Evolutionary conservation across 257 asterid species (phyloP).

Genomic region (Solanum sejunctum): DNA sequence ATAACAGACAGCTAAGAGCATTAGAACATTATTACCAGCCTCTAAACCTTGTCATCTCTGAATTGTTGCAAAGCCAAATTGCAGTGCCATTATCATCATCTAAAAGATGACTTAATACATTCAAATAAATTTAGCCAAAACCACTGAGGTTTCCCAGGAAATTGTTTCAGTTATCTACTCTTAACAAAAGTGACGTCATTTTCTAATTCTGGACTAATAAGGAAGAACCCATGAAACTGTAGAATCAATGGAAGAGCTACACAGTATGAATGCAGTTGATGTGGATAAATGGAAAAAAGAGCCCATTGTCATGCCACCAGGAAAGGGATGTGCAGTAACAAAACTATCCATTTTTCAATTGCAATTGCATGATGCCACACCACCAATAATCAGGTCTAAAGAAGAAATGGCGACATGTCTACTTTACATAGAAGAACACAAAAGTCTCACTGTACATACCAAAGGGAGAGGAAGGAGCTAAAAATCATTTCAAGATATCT

Average conservation of each 20-base stretch:
- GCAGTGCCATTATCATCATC: neutral
- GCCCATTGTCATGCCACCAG: neutral
- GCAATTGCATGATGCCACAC: neutral
- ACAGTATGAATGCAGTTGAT: neutral
- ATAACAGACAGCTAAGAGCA: neutral
- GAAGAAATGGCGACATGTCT: neutral
- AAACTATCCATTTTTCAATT: neutral
- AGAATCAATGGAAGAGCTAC: neutral
- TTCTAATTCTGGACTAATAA: neutral
- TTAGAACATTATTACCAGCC: neutral
- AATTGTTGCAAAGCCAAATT: neutral
- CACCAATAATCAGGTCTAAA: neutral
- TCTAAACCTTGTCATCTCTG: neutral
- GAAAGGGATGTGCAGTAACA: neutral
- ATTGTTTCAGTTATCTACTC: neutral
- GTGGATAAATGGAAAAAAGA: neutral
- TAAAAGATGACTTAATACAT: neutral
- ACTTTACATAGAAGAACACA: neutral
- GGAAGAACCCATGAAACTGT: neutral
- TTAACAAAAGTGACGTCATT: neutral
- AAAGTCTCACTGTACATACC: neutral
- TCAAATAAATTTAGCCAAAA: neutral
- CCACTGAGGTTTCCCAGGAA: neutral
- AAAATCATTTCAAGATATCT: neutral
- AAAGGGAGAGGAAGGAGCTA: neutral